These are phyloP conservation scores for Globisporangium okanoganense DNA, from an alignment of 352 stramenopile species.

Conservation along the genomic window DNA sequence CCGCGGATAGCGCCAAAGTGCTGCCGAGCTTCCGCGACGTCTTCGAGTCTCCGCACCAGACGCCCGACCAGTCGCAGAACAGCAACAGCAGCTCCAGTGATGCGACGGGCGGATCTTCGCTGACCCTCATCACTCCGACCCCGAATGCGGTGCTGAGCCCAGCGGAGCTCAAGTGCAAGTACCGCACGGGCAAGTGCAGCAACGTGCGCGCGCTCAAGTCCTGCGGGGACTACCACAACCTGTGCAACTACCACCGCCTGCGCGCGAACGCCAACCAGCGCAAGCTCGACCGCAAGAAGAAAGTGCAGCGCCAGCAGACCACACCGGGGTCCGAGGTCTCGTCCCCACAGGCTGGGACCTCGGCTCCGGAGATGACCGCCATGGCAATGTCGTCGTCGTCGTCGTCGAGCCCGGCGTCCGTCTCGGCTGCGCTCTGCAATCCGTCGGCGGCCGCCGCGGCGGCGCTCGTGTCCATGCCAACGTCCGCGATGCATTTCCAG, in stretches of 20 bases:
- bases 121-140: slow-evolving; percentile 2
- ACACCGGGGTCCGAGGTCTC: slow-evolving; percentile 4
- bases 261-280: slow-evolving; percentile 78
- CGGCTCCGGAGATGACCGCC: not conserved
- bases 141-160: slow-evolving; percentile 16
- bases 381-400: not conserved
- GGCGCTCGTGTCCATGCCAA: slow-evolving; percentile 30
- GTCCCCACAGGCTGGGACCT: slow-evolving; percentile 2
- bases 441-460: slow-evolving; percentile 37
- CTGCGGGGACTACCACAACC: slow-evolving; percentile 75
- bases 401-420: slow-evolving; percentile 9
- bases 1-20: slow-evolving; percentile 10
- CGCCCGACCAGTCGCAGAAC: not conserved
- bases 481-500: slow-evolving; percentile 11
- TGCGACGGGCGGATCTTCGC: not conserved
- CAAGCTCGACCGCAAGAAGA: slow-evolving; percentile 85
- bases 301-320: slow-evolving; percentile 47
- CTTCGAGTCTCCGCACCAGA: slow-evolving; percentile 29
- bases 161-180: slow-evolving; percentile 69
- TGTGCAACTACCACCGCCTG: slow-evolving; percentile 81
- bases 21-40: slow-evolving; percentile 67
- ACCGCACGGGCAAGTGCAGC: slow-evolving; percentile 78
- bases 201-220: slow-evolving; percentile 72
- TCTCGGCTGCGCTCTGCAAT: slow-evolving; percentile 10
- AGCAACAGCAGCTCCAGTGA: not conserved